A percentile compares a stretch with the other conserved stretches of the same genome.
phyloP scores from a whole-genome alignment of 345 rosid genomes.

The Aquilaria sinensis region DNA sequence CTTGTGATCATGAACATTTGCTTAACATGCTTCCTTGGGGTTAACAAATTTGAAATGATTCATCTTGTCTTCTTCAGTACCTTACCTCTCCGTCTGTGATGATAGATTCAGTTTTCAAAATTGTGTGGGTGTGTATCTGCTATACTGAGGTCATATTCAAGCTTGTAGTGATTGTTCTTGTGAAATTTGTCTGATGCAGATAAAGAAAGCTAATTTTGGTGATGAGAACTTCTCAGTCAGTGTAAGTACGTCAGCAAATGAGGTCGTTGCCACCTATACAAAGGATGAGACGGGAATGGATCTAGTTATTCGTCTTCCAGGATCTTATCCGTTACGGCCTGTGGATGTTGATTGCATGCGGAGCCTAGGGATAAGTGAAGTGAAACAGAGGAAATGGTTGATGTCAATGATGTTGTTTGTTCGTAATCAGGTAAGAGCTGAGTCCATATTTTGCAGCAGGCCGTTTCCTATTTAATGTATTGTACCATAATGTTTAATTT shows the following conservation, averaged over 20 bases:
- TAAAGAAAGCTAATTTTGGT: slow-evolving; percentile 72
- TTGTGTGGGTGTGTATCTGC: too few species aligned
- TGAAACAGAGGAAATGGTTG: slow-evolving; percentile 94
- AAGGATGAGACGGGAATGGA: slow-evolving; percentile 97
- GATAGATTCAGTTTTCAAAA: too few species aligned
- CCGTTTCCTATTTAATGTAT: slow-evolving; percentile 6
- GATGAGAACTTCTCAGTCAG: slow-evolving; percentile 85
- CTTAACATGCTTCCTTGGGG: too few species aligned
- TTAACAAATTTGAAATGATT: too few species aligned
- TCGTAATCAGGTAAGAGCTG: slow-evolving; percentile 72
- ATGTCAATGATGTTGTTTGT: slow-evolving; percentile 93
- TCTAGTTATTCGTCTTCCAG: slow-evolving; percentile 86
- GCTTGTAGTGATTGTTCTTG: slow-evolving; percentile 6
- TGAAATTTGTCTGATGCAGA: slow-evolving; percentile 41
- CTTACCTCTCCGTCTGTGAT: not conserved
- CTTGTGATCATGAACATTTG: too few species aligned
- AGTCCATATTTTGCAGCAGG: not conserved
- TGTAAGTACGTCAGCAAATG: slow-evolving; percentile 90
- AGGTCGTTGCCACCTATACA: slow-evolving; percentile 88
- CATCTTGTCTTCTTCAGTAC: not conserved
- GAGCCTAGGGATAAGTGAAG: slow-evolving; percentile 91
- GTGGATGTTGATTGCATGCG: slow-evolving; percentile 82
- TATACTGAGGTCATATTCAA: not conserved
- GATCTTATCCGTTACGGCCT: slow-evolving; percentile 72
- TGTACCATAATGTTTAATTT: not conserved